Conservation (phyloP, 805 yeast genomes). For the Suhomyces sp. region DNA sequence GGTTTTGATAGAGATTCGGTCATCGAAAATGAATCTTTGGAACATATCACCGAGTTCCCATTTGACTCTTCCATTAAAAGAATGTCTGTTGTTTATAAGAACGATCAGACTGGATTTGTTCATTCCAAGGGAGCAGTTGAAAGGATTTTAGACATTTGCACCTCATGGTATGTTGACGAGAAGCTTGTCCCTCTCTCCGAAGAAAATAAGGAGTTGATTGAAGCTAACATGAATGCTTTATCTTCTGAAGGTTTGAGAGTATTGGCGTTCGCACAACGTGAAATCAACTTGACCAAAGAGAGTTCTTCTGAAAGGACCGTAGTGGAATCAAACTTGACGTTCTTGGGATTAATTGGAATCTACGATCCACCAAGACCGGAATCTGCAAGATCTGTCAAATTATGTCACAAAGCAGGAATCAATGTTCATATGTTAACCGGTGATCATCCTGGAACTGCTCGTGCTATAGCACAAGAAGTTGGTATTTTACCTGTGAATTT, state of each 20-base stretch:
- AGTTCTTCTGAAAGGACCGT: slow-evolving; percentile 15
- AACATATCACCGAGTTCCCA: slow-evolving; percentile 29
- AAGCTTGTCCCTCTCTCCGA: slow-evolving; percentile 18
- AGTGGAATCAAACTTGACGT: slow-evolving; percentile 24
- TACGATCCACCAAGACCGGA: slow-evolving; percentile 39
- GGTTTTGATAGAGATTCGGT: slow-evolving; percentile 21
- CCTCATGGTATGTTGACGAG: slow-evolving; percentile 17
- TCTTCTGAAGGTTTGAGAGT: slow-evolving; percentile 33
- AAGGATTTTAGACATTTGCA: slow-evolving; percentile 25
- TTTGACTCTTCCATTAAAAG: slow-evolving; percentile 34
- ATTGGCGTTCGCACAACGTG: slow-evolving; percentile 30
- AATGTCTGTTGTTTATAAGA: slow-evolving; percentile 28
- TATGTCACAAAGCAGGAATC: slow-evolving; percentile 35
- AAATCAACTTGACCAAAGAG: slow-evolving; percentile 13
- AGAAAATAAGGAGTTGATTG: slow-evolving; percentile 19
- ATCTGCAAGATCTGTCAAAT: slow-evolving; percentile 25
- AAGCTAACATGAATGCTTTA: slow-evolving; percentile 26
- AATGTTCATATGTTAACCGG: slow-evolving; percentile 38
- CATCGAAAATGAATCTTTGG: slow-evolving; percentile 13
- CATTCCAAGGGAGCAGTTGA: slow-evolving; percentile 38
- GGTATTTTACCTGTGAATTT: slow-evolving; percentile 43
- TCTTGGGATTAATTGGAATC: slow-evolving; percentile 33
- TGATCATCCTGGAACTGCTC: slow-evolving; percentile 36
- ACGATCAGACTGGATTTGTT: slow-evolving; percentile 8
- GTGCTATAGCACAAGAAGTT: slow-evolving; percentile 36